These are phyloP conservation scores for Yamadazyma atmosphaerica DNA, from an alignment of 1,139 yeast species.

Conservation along the genomic window DNA sequence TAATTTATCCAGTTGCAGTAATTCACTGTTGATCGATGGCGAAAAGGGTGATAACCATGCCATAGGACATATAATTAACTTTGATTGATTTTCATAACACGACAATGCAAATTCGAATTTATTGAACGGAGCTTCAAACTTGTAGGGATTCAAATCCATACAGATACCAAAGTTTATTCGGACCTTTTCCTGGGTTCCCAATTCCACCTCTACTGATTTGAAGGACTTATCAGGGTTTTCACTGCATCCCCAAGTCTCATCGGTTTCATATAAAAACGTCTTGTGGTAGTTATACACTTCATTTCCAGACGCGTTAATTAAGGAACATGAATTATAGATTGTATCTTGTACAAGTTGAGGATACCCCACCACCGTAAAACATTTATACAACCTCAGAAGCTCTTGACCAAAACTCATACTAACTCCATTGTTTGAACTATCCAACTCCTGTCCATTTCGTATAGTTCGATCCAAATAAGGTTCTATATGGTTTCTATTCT, in stretches of 20 bases:
- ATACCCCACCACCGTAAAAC: slow-evolving; percentile 80
- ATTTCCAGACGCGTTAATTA: slow-evolving; percentile 60
- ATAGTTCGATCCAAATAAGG: slow-evolving; percentile 54
- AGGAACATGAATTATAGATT: slow-evolving; percentile 72
- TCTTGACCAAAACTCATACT: slow-evolving; percentile 58
- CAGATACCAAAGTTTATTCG: slow-evolving; percentile 78
- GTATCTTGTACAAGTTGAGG: slow-evolving; percentile 54
- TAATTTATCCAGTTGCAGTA: slow-evolving; percentile 12
- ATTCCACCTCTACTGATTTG: neutral
- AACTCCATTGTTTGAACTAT: slow-evolving; percentile 14
- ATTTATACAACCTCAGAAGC: slow-evolving; percentile 49
- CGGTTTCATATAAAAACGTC: slow-evolving; percentile 75
- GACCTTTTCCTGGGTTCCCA: neutral
- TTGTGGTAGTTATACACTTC: slow-evolving; percentile 72
- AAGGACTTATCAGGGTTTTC: slow-evolving; percentile 53
- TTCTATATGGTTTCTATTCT: slow-evolving; percentile 46
- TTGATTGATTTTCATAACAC: slow-evolving; percentile 49
- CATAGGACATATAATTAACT: slow-evolving; percentile 74
- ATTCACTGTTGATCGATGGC: slow-evolving; percentile 36
- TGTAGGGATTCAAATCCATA: slow-evolving; percentile 90
- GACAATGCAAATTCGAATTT: slow-evolving; percentile 68
- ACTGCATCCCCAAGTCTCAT: slow-evolving; percentile 75
- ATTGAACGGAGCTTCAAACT: slow-evolving; percentile 76
- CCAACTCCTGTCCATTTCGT: neutral
- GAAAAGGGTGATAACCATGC: slow-evolving; percentile 77